Evolutionary conservation across 2,329 filamentous ascomycete genomes (phyloP).

Genomic region (Diaporthe velutina): DNA sequence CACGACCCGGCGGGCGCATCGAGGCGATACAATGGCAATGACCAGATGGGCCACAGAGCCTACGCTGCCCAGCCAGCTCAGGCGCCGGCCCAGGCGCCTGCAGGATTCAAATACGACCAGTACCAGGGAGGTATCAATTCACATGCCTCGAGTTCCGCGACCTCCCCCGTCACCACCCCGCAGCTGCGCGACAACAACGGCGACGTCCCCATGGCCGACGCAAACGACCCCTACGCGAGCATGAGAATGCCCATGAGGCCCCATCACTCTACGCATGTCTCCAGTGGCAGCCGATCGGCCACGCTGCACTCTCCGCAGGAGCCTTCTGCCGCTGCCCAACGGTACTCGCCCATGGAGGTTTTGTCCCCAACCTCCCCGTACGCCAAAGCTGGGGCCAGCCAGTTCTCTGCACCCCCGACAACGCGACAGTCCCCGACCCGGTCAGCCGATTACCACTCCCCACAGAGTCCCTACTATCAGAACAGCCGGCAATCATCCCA

Average conservation of each 20-base stretch:
- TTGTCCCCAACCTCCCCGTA: conserved; percentile 86
- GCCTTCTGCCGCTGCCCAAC: conserved; percentile 85
- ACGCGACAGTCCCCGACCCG: conserved; percentile 85
- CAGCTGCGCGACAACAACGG: conserved; percentile 79
- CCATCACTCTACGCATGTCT: conserved; percentile 80
- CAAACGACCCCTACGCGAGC: conserved; percentile 83
- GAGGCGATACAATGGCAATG: conserved; percentile 72
- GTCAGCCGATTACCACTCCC: conserved; percentile 70
- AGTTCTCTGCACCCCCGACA: conserved; percentile 65
- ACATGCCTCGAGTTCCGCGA: conserved; percentile 60
- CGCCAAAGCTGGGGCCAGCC: conserved; percentile 64
- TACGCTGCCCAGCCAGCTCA: conserved; percentile 44
- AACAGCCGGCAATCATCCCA: conserved; percentile 66
- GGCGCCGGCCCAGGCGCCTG: conserved; percentile 60
- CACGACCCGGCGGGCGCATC: conserved; percentile 73
- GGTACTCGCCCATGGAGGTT: conserved; percentile 96
- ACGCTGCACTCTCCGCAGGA: conserved; percentile 82
- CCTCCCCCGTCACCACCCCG: conserved; percentile 69
- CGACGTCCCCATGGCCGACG: conserved; percentile 89
- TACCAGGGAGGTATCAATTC: conserved; percentile 65
- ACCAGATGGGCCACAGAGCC: conserved; percentile 46
- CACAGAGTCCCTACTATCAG: conserved; percentile 54
- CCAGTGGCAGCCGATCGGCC: conserved; percentile 60
- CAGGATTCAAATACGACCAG: conserved; percentile 76
- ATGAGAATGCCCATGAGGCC: conserved; percentile 89